These are phyloP conservation scores for Pleurotus djamor DNA, from an alignment of 768 basidiomycete species.

Conservation along the genomic window DNA sequence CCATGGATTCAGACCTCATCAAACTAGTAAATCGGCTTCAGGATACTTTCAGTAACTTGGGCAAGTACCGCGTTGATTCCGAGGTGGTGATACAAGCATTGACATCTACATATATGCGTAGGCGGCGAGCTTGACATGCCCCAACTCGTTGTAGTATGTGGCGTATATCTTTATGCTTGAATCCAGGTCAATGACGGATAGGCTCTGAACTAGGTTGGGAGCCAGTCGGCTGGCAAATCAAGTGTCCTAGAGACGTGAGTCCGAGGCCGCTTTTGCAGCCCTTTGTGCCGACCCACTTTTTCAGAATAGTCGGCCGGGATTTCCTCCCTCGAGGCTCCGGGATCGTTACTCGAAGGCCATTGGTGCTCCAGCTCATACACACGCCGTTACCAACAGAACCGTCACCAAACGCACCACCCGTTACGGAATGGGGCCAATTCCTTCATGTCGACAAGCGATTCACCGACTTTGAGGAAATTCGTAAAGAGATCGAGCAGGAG, in stretches of 20 bases:
- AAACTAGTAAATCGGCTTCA: constrained; percentile 94
- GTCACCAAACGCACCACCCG: constrained; percentile 41
- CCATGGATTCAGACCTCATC: constrained; percentile 94
- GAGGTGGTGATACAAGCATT: constrained; percentile 11
- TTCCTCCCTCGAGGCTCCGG: constrained; percentile 88
- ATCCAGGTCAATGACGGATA: constrained; percentile 11
- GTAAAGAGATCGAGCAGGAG: constrained; percentile 97
- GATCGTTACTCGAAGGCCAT: constrained; percentile 94
- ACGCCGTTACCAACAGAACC: constrained; percentile 63
- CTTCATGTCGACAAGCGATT: constrained; percentile 95
- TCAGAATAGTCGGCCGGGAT: constrained; percentile 90
- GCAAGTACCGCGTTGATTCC: constrained; percentile 38
- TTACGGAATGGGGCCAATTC: constrained; percentile 95
- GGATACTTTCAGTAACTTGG: constrained; percentile 87
- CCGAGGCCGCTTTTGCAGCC: constrained; percentile 9
- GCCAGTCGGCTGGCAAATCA: constrained; percentile 96
- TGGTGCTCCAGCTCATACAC: constrained; percentile 95
- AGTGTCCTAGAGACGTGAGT: constrained; percentile 93
- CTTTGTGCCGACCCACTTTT: neutral
- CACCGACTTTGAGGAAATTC: constrained; percentile 93
- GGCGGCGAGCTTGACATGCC: constrained; percentile 94
- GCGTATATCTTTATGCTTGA: neutral
- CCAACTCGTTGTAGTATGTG: constrained; percentile 82
- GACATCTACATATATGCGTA: constrained; percentile 24
- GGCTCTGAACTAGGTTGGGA: constrained; percentile 68